Evolutionary conservation across 2,329 filamentous ascomycete species (phyloP).

Genomic region (Aspergillus transmontanensis): DNA sequence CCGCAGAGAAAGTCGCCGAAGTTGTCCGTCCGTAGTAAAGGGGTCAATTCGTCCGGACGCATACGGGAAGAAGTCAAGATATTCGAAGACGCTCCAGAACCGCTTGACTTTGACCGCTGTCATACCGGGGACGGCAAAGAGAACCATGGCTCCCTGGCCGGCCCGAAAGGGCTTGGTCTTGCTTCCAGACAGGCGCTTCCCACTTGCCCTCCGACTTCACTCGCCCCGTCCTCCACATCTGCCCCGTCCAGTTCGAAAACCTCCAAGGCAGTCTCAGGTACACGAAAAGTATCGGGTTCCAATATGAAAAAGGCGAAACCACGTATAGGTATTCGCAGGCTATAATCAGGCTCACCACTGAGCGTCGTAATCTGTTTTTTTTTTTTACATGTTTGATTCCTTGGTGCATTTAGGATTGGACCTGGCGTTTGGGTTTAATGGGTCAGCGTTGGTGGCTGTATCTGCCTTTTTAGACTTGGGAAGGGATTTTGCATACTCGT

Average conservation of each 20-base stretch:
- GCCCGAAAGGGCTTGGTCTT: slow-evolving; percentile 18
- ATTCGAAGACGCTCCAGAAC: slow-evolving; percentile 33
- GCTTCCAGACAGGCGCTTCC: neutral
- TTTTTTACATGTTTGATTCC: neutral
- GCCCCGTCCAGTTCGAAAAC: slow-evolving; percentile 19
- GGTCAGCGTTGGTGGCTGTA: neutral
- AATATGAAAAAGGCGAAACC: slow-evolving; percentile 33
- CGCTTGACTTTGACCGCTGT: slow-evolving; percentile 16
- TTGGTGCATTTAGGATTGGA: neutral
- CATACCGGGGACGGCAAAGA: slow-evolving; percentile 28
- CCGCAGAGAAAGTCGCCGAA: slow-evolving; percentile 41
- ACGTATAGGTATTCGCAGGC: slow-evolving; percentile 38
- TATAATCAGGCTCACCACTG: slow-evolving; percentile 24
- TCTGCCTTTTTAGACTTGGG: neutral
- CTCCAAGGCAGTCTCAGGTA: slow-evolving; percentile 19
- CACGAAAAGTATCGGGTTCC: slow-evolving; percentile 28
- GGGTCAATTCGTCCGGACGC: slow-evolving; percentile 27
- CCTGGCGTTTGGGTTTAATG: neutral
- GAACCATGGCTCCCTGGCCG: slow-evolving; percentile 20
- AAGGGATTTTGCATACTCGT: neutral
- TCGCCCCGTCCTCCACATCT: slow-evolving; percentile 9
- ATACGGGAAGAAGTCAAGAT: slow-evolving; percentile 34
- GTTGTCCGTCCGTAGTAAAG: slow-evolving; percentile 27
- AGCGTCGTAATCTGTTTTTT: neutral
- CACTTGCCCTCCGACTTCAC: slow-evolving; percentile 4